Percentiles rank a stretch among this genome's conserved stretches.
Conservation (phyloP, 2,329 filamentous ascomycete species). For the Penicillium occitanis region DNA sequence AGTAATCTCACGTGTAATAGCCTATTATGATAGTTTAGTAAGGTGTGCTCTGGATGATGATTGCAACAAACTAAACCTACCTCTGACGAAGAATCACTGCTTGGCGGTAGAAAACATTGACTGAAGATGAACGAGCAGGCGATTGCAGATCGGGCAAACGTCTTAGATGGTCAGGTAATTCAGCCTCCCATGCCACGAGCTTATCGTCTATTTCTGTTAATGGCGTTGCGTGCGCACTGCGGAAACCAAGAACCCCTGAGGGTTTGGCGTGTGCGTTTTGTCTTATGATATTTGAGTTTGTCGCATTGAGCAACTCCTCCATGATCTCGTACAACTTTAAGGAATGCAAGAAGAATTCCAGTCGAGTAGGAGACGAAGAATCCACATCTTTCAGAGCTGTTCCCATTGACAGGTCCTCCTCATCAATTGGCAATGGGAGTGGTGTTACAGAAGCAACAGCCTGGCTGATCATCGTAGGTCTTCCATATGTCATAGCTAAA, state of each 20-base stretch:
- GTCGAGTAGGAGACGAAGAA: background rate
- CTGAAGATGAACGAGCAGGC: background rate
- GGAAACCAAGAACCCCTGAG: too few species aligned
- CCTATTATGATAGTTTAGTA: background rate
- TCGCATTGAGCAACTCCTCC: too few species aligned
- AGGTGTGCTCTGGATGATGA: too few species aligned
- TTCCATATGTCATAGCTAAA: slow-evolving; percentile 13
- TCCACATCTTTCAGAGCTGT: too few species aligned
- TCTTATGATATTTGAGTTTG: too few species aligned
- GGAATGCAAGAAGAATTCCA: slow-evolving; percentile 1
- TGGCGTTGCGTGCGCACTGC: too few species aligned
- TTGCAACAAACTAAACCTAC: background rate
- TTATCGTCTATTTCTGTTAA: too few species aligned
- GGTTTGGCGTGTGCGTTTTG: too few species aligned
- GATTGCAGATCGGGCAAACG: slow-evolving; percentile 6
- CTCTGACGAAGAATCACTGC: slow-evolving; percentile 16
- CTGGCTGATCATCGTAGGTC: slow-evolving; percentile 8
- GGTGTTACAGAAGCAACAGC: slow-evolving; percentile 1
- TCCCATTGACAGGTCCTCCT: background rate
- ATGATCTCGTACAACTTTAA: too few species aligned
- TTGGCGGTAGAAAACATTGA: background rate
- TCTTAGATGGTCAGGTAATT: background rate
- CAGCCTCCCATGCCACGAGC: too few species aligned
- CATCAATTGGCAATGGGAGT: background rate
- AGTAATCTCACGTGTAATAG: too few species aligned